Base-by-base conservation (phyloP, 352 stramenopile genomes). In the Phytophthora ramorum region DNA sequence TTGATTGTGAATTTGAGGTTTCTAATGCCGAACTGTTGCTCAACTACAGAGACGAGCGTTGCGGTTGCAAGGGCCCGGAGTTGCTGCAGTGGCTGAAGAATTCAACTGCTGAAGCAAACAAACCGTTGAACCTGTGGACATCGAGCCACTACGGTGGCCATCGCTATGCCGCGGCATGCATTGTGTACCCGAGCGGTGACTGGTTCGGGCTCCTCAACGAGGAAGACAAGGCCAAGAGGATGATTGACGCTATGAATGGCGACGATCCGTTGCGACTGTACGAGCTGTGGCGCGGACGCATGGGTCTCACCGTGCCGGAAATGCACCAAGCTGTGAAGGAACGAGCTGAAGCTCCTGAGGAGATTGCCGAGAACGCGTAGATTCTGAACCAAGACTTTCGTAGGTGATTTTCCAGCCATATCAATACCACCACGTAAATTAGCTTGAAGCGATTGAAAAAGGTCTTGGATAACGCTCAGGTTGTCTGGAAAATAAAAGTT, bases 201-300 rank as follows among this genome's bases (percentile, higher is more conserved):
- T 94, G 86, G 83, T 94, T 92, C 52, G 83, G 83, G 2, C 62
- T 91, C 1, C 49, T 94, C 1, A 94, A 94, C 53, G 63, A 78
- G 14, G 63, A 81, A 52, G 58, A 75, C 12, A 85, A 88, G 48
- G 81, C 76, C 0, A 65, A 75, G 28, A 46, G 46, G 1, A 73
- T 92, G 35, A 38, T 92, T 13, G 50, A 73, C 0, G 79, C 80
- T 2, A 52, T 89, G 41, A 69, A 71, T 7, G 67, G 73, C 28
- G 37, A 81, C 20, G 58, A 86, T 38, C 76, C 81, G 20, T 60
- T 91, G 49, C 66, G 75, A 4, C 41, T 91, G 16, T 64, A 55
- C 19, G 58, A 86, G 13, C 74, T 89, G 9, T 94, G 85, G 85
- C 79, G 85, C 10, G 85, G 85, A 14, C 84, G 85, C 51, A 79